Evolutionary conservation across 768 basidiomycete species (phyloP), one percentile per base, ranked within the genome.

Genomic region (Xerocomus brunneocitrinus): DNA sequence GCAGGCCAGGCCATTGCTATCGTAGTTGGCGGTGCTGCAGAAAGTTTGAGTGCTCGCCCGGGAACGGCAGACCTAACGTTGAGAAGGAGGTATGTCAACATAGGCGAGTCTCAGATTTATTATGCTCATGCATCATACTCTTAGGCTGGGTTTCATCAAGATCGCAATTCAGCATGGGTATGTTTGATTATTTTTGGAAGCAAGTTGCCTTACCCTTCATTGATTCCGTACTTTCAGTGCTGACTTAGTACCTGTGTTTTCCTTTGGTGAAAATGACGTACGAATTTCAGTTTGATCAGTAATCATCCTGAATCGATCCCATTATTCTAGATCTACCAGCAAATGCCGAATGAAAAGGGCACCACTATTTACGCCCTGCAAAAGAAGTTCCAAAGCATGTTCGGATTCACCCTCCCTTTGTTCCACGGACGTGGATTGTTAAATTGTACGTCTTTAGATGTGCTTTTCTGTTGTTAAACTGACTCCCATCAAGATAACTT

Each of bases 241-340:
- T 36, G 92, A 95, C 63, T 76, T 99, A 10, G 97, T 99, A 0
- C 97, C 97, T 0, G 95, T 98, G 3, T 98, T 99, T 66, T 95
- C 92, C 5, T 99, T 99, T 62, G 97, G 97, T 12, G 97, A 99
- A 75, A 98, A 98, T 67, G 97, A 98, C 69, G 95, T 95, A 56
- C 8, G 64, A 82, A 77, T 43, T 12, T 38, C 30, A 14, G 19
- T 46, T 49, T 24, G 51, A 31, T 19, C 12, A 5, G n/a, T 45
- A 12, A 34, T 44, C 5, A 30, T 9, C 1, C 5, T 35, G 40
- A 38, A 32, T 24, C 60, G 50, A 58, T 4, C 5, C 39, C 43
- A 7, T 48, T 30, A 36, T 3, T 48, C 6, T 63, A 98, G 94
- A 97, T 99, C 48, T 99, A 91, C 62, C 80, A 95, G 57, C 95